These are phyloP conservation scores for Ceratobasidium sp. DNA, from an alignment of 1,284 basidiomycete genomes.

Conservation along the genomic window DNA sequence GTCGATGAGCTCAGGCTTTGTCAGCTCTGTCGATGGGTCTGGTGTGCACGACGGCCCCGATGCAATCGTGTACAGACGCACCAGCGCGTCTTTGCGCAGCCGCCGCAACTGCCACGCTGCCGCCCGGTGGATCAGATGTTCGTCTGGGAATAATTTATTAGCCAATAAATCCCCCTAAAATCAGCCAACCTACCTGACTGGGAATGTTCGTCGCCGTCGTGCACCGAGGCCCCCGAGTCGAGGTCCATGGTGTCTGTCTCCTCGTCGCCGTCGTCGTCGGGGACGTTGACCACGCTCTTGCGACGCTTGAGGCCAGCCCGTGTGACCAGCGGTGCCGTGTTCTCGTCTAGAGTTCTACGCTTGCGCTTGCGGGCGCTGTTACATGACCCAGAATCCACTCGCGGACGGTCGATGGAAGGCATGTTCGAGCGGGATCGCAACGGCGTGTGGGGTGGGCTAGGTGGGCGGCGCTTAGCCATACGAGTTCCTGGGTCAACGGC, in stretches of 20 bases:
- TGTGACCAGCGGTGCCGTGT: conserved; percentile 10
- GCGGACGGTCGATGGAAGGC: conserved; percentile 25
- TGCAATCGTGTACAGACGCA: conserved; percentile 40
- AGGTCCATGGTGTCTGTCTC: conserved; percentile 33
- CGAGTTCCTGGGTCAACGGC: conserved; percentile 1
- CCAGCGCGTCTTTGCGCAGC: conserved; percentile 41
- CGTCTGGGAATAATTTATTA: conserved; percentile 34
- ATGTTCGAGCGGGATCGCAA: conserved; percentile 5
- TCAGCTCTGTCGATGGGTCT: conserved; percentile 26
- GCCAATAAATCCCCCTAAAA: not conserved
- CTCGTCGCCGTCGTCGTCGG: conserved; percentile 1
- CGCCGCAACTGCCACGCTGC: conserved; percentile 40
- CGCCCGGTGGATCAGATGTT: conserved; percentile 40
- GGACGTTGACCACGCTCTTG: conserved; percentile 16
- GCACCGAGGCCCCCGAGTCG: conserved; percentile 26
- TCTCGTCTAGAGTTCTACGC: conserved; percentile 22
- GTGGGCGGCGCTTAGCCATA: not conserved
- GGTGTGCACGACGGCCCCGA: conserved; percentile 28
- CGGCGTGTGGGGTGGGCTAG: not conserved
- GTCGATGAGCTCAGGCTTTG: conserved; percentile 35
- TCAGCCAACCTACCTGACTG: conserved; percentile 15
- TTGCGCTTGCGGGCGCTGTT: conserved; percentile 28
- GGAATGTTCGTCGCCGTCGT: conserved; percentile 23
- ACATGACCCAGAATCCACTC: conserved; percentile 10
- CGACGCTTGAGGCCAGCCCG: conserved; percentile 20